A percentile compares a stretch with the other conserved stretches of the same genome.
Evolutionary conservation across 1,284 basidiomycete genomes (phyloP).

Genomic region (Ceratobasidium sp.): DNA sequence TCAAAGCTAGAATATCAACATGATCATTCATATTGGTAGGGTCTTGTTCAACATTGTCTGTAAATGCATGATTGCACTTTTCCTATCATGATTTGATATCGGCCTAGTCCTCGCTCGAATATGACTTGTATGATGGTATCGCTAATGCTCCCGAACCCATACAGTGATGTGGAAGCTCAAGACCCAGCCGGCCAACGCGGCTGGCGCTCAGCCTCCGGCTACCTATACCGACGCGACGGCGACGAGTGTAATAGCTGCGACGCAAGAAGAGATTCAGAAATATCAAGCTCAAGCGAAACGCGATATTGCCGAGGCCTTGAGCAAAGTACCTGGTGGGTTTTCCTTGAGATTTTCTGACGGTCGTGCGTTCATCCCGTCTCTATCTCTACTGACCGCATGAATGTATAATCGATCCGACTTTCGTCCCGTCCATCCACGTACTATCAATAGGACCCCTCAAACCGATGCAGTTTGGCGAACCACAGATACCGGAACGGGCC

Average conservation of each 20-base stretch:
- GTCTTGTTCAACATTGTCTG: background rate
- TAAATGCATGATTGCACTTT: background rate
- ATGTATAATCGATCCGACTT: no score
- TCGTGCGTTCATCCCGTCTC: no score
- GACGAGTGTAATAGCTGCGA: conserved; percentile 12
- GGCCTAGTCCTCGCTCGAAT: background rate
- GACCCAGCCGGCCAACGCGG: conserved; percentile 10
- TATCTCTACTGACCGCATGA: no score
- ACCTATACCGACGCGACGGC: conserved; percentile 22
- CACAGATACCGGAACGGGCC: conserved; percentile 18
- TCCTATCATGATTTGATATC: background rate
- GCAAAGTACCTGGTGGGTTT: conserved; percentile 27
- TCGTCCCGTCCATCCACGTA: background rate
- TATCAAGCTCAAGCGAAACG: conserved; percentile 2
- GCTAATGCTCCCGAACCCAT: background rate
- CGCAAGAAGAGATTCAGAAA: conserved; percentile 16
- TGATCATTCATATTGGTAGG: conserved; percentile 36
- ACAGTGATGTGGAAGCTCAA: conserved; percentile 30
- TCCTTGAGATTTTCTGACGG: no score
- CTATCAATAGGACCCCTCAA: conserved; percentile 4
- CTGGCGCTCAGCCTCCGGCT: background rate
- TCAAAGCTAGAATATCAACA: background rate
- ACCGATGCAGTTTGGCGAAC: conserved; percentile 27
- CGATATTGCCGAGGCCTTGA: conserved; percentile 19
- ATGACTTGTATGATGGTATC: background rate